Percentiles rank a stretch among this genome's conserved stretches.
These are phyloP conservation scores for Gymnopilus dilepis DNA, from an alignment of 768 basidiomycete species.

Conservation along the genomic window DNA sequence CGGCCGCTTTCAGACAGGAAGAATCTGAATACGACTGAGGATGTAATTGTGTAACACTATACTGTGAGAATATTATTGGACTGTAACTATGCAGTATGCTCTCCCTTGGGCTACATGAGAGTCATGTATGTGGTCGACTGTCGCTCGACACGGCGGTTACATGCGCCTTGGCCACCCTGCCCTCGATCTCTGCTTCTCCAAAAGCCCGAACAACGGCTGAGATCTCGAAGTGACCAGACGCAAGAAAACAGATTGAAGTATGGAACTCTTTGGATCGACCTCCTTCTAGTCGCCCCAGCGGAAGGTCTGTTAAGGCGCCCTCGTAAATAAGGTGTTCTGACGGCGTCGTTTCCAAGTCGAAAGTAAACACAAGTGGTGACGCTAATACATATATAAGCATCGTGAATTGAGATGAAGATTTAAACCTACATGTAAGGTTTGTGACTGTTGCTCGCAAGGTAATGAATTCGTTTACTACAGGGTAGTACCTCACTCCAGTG, in stretches of 20 bases:
- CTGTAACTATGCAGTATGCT: neutral
- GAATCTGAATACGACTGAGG: conserved; percentile 79
- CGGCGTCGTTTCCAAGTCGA: conserved; percentile 63
- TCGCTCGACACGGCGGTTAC: conserved; percentile 38
- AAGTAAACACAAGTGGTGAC: conserved; percentile 52
- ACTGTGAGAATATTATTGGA: conserved; percentile 3
- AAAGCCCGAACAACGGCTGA: conserved; percentile 47
- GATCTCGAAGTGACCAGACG: conserved; percentile 68
- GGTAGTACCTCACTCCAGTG: conserved; percentile 50
- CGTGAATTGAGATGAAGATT: neutral
- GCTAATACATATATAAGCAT: conserved; percentile 40
- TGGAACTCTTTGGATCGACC: conserved; percentile 59
- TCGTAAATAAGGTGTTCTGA: conserved; percentile 71
- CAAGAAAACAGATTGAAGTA: conserved; percentile 73
- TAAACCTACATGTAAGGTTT: conserved; percentile 69
- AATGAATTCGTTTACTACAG: conserved; percentile 65
- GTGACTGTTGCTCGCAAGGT: conserved; percentile 60
- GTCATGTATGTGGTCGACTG: neutral
- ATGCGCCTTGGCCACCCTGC: conserved; percentile 45
- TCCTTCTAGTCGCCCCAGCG: conserved; percentile 63
- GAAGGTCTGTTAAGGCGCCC: conserved; percentile 64
- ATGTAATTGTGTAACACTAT: conserved; percentile 13
- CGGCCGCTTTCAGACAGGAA: conserved; percentile 81
- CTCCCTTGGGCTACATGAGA: neutral
- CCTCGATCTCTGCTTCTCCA: conserved; percentile 30